These are phyloP conservation scores for Kwoniella mangroviensis DNA, from an alignment of 768 basidiomycete genomes.

Conservation along the genomic window DNA sequence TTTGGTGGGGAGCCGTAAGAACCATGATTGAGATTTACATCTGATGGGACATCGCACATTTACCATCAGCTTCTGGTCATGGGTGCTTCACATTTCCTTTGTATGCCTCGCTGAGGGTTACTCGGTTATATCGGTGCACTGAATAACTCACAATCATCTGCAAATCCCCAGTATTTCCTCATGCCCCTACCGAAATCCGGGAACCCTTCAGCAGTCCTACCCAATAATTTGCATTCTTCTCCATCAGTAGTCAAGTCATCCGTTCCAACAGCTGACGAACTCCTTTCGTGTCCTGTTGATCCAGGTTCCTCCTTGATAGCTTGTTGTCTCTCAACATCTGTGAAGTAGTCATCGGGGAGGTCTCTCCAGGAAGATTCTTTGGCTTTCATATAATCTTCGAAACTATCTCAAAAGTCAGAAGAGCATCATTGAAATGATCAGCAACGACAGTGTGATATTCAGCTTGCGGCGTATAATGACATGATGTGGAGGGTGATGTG, in stretches of 20 bases:
- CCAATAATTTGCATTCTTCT: constrained; percentile 24
- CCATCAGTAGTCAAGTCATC: constrained; percentile 21
- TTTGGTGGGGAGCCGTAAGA: constrained; percentile 57
- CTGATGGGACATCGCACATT: constrained; percentile 15
- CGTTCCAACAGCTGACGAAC: constrained; percentile 3
- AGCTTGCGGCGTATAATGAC: neutral
- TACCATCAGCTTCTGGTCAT: no score
- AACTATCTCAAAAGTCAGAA: constrained; percentile 56
- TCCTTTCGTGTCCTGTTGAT: neutral
- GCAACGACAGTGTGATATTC: no score
- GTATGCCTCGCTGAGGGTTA: no score
- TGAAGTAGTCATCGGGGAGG: constrained; percentile 54
- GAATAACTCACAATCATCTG: constrained; percentile 36
- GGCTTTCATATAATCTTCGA: constrained; percentile 75
- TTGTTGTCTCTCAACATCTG: constrained; percentile 64
- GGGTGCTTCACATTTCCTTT: no score
- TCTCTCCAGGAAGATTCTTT: constrained; percentile 81
- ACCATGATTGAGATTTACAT: constrained; percentile 59
- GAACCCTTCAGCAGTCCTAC: constrained; percentile 35
- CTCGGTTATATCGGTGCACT: no score
- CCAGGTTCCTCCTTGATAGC: constrained; percentile 15
- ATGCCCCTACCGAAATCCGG: constrained; percentile 56
- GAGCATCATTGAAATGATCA: neutral
- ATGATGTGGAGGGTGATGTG: neutral
- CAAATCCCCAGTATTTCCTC: constrained; percentile 56